A percentile compares a stretch with the other conserved stretches of the same genome.
phyloP scores from a whole-genome alignment of 2,329 filamentous ascomycete genomes.

The Periconia sp. region DNA sequence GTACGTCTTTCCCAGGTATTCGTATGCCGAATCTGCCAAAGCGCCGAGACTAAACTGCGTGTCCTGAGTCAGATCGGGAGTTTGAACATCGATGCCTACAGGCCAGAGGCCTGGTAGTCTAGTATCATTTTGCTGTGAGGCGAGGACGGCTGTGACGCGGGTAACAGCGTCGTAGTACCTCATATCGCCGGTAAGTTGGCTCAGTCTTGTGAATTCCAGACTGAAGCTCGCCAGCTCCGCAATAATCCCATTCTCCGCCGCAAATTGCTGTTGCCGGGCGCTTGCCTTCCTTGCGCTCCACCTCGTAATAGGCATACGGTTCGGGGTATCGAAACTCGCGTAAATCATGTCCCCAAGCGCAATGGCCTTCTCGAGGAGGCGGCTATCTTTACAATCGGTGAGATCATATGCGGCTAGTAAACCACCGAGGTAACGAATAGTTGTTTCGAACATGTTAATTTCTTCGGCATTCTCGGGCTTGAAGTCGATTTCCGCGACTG shows the following conservation, averaged over 20 bases:
- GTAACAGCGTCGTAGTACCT: slow-evolving; percentile 52
- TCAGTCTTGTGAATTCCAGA: slow-evolving; percentile 52
- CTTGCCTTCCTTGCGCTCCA: slow-evolving; percentile 24
- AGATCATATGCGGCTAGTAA: slow-evolving; percentile 70
- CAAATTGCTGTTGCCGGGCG: slow-evolving; percentile 37
- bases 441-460: slow-evolving; percentile 72
- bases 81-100: slow-evolving; percentile 24
- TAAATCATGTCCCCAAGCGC: slow-evolving; percentile 69
- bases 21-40: slow-evolving; percentile 40
- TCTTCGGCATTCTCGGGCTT: slow-evolving; percentile 45
- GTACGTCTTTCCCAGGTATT: slow-evolving; percentile 45
- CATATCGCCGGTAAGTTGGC: slow-evolving; percentile 51
- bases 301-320: slow-evolving; percentile 62
- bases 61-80: slow-evolving; percentile 40
- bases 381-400: slow-evolving; percentile 55
- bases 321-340: slow-evolving; percentile 69
- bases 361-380: slow-evolving; percentile 63
- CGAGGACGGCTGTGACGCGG: slow-evolving; percentile 46
- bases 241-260: slow-evolving; percentile 44
- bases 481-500: slow-evolving; percentile 65
- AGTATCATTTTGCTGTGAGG: slow-evolving; percentile 47
- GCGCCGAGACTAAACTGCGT: slow-evolving; percentile 44
- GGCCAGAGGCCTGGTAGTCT: slow-evolving; percentile 54
- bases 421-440: slow-evolving; percentile 72
- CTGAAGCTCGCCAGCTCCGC: slow-evolving; percentile 52